Evolutionary conservation across 441 rosid species (phyloP).

Genomic region (Omphalea diandra): DNA sequence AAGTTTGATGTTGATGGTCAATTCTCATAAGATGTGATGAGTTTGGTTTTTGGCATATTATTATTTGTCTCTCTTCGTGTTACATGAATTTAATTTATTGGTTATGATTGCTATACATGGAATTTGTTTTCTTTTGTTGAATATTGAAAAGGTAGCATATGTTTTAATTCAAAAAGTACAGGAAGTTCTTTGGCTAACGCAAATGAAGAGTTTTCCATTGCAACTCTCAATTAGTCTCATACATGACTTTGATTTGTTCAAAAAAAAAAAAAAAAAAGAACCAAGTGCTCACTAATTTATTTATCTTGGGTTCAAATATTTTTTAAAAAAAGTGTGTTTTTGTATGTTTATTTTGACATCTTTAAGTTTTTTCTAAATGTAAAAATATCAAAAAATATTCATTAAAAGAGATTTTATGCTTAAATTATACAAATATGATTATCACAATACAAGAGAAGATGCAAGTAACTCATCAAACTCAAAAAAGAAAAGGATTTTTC

Average conservation of each 20-base stretch:
- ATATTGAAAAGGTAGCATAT: not conserved
- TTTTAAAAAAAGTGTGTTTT: constrained; percentile 1
- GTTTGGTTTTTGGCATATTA: not conserved
- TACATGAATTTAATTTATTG: not conserved
- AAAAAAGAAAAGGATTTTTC: too few species aligned
- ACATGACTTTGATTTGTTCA: not conserved
- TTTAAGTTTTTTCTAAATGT: not conserved
- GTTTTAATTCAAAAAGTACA: not conserved
- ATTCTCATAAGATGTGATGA: not conserved
- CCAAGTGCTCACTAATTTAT: not conserved
- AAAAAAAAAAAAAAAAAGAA: too few species aligned
- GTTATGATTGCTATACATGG: not conserved
- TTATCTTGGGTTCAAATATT: not conserved
- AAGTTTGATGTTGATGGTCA: not conserved
- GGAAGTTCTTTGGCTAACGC: not conserved
- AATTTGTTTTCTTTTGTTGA: not conserved
- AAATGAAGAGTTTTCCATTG: not conserved
- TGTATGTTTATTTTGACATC: not conserved
- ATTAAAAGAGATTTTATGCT: too few species aligned
- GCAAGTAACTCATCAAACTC: too few species aligned
- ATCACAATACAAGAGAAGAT: too few species aligned
- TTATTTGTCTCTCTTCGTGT: too few species aligned
- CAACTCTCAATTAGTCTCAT: not conserved
- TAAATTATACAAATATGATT: too few species aligned
- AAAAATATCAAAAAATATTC: too few species aligned